Evolutionary conservation across 495 filamentous ascomycete genomes (phyloP).

Genomic region (Cetradonia linearis): DNA sequence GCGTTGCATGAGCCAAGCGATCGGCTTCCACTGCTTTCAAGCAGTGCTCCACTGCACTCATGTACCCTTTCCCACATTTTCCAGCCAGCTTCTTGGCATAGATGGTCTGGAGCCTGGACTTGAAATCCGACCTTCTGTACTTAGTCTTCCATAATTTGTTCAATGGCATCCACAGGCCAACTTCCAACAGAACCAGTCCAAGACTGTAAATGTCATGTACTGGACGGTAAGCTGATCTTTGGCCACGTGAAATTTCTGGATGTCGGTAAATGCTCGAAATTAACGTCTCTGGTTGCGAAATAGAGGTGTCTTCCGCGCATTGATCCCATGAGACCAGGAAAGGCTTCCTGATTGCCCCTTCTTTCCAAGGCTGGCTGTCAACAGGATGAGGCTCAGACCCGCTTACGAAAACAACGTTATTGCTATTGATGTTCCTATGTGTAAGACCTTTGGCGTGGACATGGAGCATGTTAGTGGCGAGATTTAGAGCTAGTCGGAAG

Average conservation of each 20-base stretch:
- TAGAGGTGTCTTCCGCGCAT: constrained; percentile 57
- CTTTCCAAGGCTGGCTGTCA: constrained; percentile 28
- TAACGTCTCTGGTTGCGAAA: constrained; percentile 35
- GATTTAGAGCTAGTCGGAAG: constrained; percentile 71
- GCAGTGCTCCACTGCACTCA: constrained; percentile 70
- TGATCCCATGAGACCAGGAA: constrained; percentile 73
- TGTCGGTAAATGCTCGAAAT: constrained; percentile 64
- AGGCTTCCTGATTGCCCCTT: constrained; percentile 60
- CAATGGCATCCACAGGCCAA: constrained; percentile 81
- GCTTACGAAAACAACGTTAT: constrained; percentile 71
- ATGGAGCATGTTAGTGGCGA: constrained; percentile 64
- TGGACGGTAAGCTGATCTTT: constrained; percentile 26
- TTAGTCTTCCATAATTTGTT: constrained; percentile 56
- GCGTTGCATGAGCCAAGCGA: neutral
- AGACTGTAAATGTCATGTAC: constrained; percentile 78
- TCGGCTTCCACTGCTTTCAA: constrained; percentile 57
- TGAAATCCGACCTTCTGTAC: constrained; percentile 54
- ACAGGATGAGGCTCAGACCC: constrained; percentile 34
- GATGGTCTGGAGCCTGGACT: constrained; percentile 49
- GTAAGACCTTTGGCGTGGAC: constrained; percentile 64
- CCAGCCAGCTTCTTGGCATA: constrained; percentile 57
- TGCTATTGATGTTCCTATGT: constrained; percentile 71
- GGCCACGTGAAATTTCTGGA: constrained; percentile 39
- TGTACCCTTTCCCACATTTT: constrained; percentile 68
- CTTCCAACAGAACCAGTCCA: constrained; percentile 72